Conservation (phyloP, 805 yeast species). For the Ogataea pini region DNA sequence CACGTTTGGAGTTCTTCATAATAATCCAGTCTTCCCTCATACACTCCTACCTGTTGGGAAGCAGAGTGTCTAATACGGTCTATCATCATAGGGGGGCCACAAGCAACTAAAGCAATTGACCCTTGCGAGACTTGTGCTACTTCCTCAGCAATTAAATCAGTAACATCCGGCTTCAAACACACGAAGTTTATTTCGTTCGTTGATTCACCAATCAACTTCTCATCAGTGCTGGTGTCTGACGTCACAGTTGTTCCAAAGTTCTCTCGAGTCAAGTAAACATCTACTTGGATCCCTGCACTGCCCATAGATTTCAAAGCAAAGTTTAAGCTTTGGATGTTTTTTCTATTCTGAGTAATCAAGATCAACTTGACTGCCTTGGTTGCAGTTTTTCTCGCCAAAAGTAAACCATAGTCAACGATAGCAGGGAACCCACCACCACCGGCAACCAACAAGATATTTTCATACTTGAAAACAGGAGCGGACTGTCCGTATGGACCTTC, state of each 20-base stretch:
- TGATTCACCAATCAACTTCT: background rate
- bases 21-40: slow-evolving; percentile 58
- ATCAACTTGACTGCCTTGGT: slow-evolving; percentile 42
- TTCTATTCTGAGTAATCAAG: slow-evolving; percentile 60
- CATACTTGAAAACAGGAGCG: slow-evolving; percentile 48
- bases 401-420: slow-evolving; percentile 40
- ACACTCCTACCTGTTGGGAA: slow-evolving; percentile 40
- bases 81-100: slow-evolving; percentile 49
- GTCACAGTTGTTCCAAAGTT: background rate
- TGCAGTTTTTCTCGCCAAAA: slow-evolving; percentile 29
- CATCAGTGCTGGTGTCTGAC: background rate
- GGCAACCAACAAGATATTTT: slow-evolving; percentile 55
- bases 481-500: slow-evolving; percentile 75
- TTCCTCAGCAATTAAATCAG: slow-evolving; percentile 34
- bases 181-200: background rate
- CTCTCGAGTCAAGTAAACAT: slow-evolving; percentile 38
- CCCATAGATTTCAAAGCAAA: slow-evolving; percentile 39
- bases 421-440: slow-evolving; percentile 77
- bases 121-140: slow-evolving; percentile 37
- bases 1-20: slow-evolving; percentile 77
- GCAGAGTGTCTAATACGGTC: slow-evolving; percentile 55
- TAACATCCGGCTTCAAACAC: background rate
- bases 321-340: slow-evolving; percentile 46
- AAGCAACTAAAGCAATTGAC: slow-evolving; percentile 41
- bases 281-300: slow-evolving; percentile 30